Conservation (phyloP, 805 yeast species). For the Saturnispora besseyi region DNA sequence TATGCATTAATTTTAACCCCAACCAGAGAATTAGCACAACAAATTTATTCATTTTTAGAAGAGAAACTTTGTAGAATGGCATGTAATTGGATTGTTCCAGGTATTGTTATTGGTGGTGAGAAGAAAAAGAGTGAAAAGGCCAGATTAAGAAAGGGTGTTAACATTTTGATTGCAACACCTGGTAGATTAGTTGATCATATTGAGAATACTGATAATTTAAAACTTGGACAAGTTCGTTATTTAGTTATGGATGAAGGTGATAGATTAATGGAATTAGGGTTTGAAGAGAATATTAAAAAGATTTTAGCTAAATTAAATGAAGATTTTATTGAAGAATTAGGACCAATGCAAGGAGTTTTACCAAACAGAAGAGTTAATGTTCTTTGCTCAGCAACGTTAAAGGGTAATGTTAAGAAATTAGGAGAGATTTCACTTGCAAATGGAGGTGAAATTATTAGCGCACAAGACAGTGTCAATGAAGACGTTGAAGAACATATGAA, state of each 20-base stretch:
- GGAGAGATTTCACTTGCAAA: conserved; percentile 67
- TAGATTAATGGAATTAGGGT: conserved; percentile 88
- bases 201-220: conserved; percentile 74
- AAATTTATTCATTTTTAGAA: conserved; percentile 76
- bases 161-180: conserved; percentile 94
- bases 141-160: conserved; percentile 88
- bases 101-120: conserved; percentile 96
- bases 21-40: conserved; percentile 90
- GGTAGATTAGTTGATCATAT: conserved; percentile 94
- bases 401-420: conserved; percentile 66
- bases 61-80: conserved; percentile 47
- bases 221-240: conserved; percentile 68
- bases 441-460: conserved; percentile 66
- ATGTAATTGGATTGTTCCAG: conserved; percentile 87
- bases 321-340: conserved; percentile 30
- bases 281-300: conserved; percentile 82
- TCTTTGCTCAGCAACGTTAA: conserved; percentile 91
- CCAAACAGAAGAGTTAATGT: conserved; percentile 70
- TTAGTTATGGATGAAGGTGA: conserved; percentile 97
- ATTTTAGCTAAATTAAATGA: conserved; percentile 55
- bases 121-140: conserved; percentile 97
- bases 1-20: conserved; percentile 88
- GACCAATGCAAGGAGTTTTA: conserved; percentile 31
- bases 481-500: conserved; percentile 21
- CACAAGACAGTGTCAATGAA: conserved; percentile 9